These are phyloP conservation scores for Coelastrella sp. DNA, from an alignment of 139 green algal genomes.

Conservation along the genomic window DNA sequence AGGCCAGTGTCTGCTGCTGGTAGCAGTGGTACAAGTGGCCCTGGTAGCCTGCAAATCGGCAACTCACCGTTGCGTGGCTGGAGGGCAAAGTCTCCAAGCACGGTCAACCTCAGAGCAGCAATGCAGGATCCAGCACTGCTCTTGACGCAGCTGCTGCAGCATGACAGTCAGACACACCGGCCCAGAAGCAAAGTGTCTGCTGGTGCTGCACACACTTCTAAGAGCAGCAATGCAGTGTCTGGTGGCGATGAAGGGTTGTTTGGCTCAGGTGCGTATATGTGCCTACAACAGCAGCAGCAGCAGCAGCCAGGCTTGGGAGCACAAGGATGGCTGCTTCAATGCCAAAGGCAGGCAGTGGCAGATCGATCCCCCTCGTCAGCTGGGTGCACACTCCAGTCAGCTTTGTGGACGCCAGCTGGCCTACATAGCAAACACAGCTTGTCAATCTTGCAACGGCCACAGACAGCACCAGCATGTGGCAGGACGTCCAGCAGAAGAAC, in stretches of 20 bases:
- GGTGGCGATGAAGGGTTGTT: too few relatives aligned
- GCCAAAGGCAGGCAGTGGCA: too few relatives aligned
- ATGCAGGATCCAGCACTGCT: background rate
- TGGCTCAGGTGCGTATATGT: too few relatives aligned
- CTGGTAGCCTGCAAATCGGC: background rate
- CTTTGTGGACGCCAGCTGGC: too few relatives aligned
- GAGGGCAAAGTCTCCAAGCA: conserved; percentile 1
- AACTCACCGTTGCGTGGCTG: background rate
- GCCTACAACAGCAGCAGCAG: background rate
- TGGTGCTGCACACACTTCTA: too few relatives aligned
- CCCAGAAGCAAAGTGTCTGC: background rate
- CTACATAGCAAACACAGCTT: background rate
- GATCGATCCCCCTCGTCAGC: too few relatives aligned
- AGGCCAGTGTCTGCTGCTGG: background rate
- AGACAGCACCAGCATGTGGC: background rate
- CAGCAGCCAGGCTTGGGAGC: too few relatives aligned
- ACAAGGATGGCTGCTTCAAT: too few relatives aligned
- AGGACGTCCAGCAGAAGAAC: background rate
- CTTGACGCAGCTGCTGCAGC: background rate
- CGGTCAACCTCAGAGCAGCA: background rate
- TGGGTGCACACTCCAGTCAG: too few relatives aligned
- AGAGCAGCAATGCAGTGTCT: too few relatives aligned
- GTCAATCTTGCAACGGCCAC: background rate
- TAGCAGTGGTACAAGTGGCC: background rate
- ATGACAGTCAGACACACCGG: background rate